Evolutionary conservation across 2,329 filamentous ascomycete species (phyloP).

Genomic region (Colletotrichum lini): DNA sequence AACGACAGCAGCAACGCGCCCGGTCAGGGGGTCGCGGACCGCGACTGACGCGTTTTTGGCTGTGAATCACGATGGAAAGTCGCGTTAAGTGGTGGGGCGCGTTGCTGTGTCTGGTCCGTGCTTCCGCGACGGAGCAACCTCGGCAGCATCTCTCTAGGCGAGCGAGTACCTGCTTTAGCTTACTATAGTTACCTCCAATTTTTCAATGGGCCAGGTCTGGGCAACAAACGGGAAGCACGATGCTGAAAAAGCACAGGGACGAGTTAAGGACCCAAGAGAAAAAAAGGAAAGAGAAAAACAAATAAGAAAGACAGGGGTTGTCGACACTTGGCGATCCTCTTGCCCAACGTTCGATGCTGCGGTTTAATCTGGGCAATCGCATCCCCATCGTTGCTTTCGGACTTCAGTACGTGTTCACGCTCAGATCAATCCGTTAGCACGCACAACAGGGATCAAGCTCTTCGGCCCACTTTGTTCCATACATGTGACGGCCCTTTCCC

Average conservation of each 20-base stretch:
- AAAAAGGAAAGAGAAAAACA: neutral
- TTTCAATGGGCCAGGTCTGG: slow-evolving; percentile 6
- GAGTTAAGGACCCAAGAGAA: neutral
- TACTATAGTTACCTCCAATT: too few relatives aligned
- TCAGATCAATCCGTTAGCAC: slow-evolving; percentile 3
- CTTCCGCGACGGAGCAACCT: slow-evolving; percentile 28
- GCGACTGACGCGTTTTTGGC: slow-evolving; percentile 38
- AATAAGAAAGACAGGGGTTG: neutral
- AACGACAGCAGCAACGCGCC: slow-evolving; percentile 36
- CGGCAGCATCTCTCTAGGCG: neutral
- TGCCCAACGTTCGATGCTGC: neutral
- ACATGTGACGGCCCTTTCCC: slow-evolving; percentile 8
- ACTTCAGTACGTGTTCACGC: slow-evolving; percentile 13
- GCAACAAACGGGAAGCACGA: neutral
- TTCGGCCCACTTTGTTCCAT: slow-evolving; percentile 12
- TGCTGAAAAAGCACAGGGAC: neutral
- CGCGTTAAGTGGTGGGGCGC: slow-evolving; percentile 39
- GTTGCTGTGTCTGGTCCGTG: slow-evolving; percentile 18
- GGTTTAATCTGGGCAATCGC: slow-evolving; percentile 12
- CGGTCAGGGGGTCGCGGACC: slow-evolving; percentile 28
- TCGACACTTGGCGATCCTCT: neutral
- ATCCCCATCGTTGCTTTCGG: neutral
- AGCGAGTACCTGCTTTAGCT: too few relatives aligned
- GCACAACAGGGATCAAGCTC: slow-evolving; percentile 13
- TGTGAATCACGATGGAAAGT: slow-evolving; percentile 25